These are phyloP conservation scores for Amylostereum chailletii DNA, from an alignment of 1,284 basidiomycete species.

Conservation along the genomic window DNA sequence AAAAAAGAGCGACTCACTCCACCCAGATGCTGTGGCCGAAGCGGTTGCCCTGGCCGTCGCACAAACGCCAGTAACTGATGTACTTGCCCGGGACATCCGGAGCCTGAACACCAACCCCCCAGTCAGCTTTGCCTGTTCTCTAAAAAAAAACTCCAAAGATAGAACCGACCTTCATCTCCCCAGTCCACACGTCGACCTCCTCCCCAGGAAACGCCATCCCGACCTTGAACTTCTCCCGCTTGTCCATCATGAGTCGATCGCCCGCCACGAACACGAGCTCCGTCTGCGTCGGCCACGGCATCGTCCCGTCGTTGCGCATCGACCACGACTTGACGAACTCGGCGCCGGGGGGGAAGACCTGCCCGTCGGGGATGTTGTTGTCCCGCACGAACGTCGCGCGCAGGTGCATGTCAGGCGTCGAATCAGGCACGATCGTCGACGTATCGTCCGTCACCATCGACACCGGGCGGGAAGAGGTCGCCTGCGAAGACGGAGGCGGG, in stretches of 20 bases:
- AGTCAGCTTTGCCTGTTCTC: background rate
- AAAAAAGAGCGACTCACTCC: conserved; percentile 38
- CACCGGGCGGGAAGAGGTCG: background rate
- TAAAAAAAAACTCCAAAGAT: background rate
- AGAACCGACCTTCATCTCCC: conserved; percentile 56
- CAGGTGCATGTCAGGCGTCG: conserved; percentile 18
- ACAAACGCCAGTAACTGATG: conserved; percentile 68
- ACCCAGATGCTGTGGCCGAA: conserved; percentile 76
- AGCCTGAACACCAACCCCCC: conserved; percentile 31
- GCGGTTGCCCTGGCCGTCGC: conserved; percentile 42
- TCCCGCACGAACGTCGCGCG: conserved; percentile 56
- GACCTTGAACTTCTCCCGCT: conserved; percentile 32
- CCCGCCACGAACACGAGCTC: conserved; percentile 65
- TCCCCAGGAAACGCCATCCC: conserved; percentile 47
- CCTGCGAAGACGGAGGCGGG: background rate
- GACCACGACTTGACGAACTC: conserved; percentile 80
- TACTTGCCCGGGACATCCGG: conserved; percentile 67
- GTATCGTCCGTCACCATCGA: conserved; percentile 5
- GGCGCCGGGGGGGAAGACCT: conserved; percentile 72
- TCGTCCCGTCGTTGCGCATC: conserved; percentile 53
- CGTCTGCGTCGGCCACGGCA: conserved; percentile 62
- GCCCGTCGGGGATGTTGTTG: conserved; percentile 67
- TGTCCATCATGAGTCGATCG: conserved; percentile 31
- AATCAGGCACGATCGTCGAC: conserved; percentile 2
- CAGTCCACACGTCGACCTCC: conserved; percentile 56